Evolutionary conservation across 805 yeast species (phyloP), one percentile per base, ranked within the genome.

Genomic region (Saturnispora gosingensis): DNA sequence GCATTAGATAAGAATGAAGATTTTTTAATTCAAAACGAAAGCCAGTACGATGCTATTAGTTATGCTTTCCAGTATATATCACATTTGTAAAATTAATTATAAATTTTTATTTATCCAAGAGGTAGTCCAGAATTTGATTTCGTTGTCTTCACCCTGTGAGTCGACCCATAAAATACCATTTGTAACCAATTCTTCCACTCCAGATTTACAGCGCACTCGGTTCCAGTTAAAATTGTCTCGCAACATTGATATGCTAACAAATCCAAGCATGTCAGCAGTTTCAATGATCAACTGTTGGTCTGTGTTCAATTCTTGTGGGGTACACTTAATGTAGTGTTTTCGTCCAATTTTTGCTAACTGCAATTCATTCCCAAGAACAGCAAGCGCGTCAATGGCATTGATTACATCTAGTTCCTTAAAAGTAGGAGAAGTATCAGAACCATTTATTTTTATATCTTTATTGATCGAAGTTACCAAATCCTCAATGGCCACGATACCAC

Each of bases 61-160:
- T 93, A 82, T 67, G 95, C 88, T 3, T 93, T 93, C 72, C 97
- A 93, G 67, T 91, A 91, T 65, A 82, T 91, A 32, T 90, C 97
- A 0, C 98, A 91, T 67, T 75, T 53, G 53, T 30, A 27, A 39
- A 32, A 45, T 5, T 32, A 16, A 20, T 24, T 36, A 24, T 48
- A 43, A 35, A 20, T 51, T 53, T 35, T 58, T 64, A 48, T 63
- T 66, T 13, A 83, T 81, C 88, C 88, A 83, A 1, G 86, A 75
- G 0, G 90, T 88, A 55, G 81, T 87, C 91, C 91, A 85, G 59
- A 75, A 85, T 51, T 70, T 70, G 13, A 58, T 61, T 57, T 77
- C 83, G 1, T 63, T 66, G 20, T 56, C 63, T 1, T 58, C 67
- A 2, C 67, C 67, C 48, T 76, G 82, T 6, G 68, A 67, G 63